These are phyloP conservation scores for Hippophae rhamnoides DNA, from an alignment of 306 rosid genomes.

Conservation along the genomic window DNA sequence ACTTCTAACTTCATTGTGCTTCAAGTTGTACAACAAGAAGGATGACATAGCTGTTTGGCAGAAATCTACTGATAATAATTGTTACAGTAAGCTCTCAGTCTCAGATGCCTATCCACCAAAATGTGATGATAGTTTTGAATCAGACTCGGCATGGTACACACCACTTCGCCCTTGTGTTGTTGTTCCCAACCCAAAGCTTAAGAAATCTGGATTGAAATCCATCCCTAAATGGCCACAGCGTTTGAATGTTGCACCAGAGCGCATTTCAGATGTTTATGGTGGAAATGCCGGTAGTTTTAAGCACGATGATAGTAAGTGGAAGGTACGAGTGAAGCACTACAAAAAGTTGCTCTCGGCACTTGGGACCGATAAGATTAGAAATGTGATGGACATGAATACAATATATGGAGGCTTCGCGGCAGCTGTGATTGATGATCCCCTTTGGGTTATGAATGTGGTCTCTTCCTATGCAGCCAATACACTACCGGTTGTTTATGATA, in stretches of 20 bases:
- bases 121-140: slow-evolving; percentile 83
- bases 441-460: slow-evolving; percentile 98
- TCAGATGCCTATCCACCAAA: slow-evolving; percentile 66
- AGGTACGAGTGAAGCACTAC: slow-evolving; percentile 64
- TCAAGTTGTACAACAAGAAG: slow-evolving; percentile 74
- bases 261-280: slow-evolving; percentile 45
- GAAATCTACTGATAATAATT: slow-evolving; percentile 50
- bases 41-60: slow-evolving; percentile 96
- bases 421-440: slow-evolving; percentile 58
- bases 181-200: slow-evolving; percentile 56
- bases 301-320: slow-evolving; percentile 83
- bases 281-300: slow-evolving; percentile 46
- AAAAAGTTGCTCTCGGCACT: slow-evolving; percentile 77
- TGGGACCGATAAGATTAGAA: slow-evolving; percentile 69
- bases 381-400: slow-evolving; percentile 96
- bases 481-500: slow-evolving; percentile 74
- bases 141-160: slow-evolving; percentile 97
- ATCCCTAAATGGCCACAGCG: slow-evolving; percentile 79
- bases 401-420: slow-evolving; percentile 89
- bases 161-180: slow-evolving; percentile 79
- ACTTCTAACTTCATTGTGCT: slow-evolving; percentile 76
- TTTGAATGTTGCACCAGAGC: slow-evolving; percentile 57
- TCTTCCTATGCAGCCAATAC: slow-evolving; percentile 73
- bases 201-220: slow-evolving; percentile 43
- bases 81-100: slow-evolving; percentile 51